Base-by-base conservation (phyloP, 805 yeast genomes). In the Huiozyma sinensis region DNA sequence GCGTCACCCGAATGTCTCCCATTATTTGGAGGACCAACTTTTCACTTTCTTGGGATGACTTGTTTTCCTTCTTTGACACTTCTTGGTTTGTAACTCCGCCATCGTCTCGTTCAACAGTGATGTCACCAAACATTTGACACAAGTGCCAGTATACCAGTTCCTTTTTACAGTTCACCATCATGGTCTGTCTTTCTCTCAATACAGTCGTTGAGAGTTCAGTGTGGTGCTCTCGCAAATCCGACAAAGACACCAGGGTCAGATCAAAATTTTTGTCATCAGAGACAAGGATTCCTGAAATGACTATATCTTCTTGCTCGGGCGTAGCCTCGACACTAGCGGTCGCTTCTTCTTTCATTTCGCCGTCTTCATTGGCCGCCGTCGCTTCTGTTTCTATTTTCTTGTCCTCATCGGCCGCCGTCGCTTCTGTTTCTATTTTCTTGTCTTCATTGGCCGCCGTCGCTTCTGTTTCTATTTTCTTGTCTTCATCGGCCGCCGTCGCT, bases 61-160 rank as follows among this genome's bases (percentile, higher is more conserved):
- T 17, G 10, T 39, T 47, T 7, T 36, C 41, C 13, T 32, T 46
- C 5, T 38, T 35, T 6, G 33, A 27, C 6, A 31, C 41, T 7
- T 35, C 47, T 48, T 13, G 42, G 40, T 43, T 48, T 1, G 65
- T 57, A 9, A 62, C 46, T 35, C 58, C 55, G n/a, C 68, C 72
- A 44, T 76, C 79, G 50, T 80, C 87, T 42, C 69, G 70, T 3
- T 78, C 44, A 2, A 85, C 74, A 38, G 81, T 79, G 5, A 88
- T 75, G 55, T 72, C 76, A 1, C 97, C 97, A 71, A 90, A 92
- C 98, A 92, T 92, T 59, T 89, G 97, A 46, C 81, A 77, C 45
- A 92, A 72, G 58, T 92, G 97, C 88, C 94, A 92, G 47, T 76
- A 73, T 47, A 92, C 77, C 45, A 92, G 69, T 39, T 84, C 83